Evolutionary conservation across 495 filamentous ascomycete species (phyloP).

Genomic region (Cryomyces minteri): DNA sequence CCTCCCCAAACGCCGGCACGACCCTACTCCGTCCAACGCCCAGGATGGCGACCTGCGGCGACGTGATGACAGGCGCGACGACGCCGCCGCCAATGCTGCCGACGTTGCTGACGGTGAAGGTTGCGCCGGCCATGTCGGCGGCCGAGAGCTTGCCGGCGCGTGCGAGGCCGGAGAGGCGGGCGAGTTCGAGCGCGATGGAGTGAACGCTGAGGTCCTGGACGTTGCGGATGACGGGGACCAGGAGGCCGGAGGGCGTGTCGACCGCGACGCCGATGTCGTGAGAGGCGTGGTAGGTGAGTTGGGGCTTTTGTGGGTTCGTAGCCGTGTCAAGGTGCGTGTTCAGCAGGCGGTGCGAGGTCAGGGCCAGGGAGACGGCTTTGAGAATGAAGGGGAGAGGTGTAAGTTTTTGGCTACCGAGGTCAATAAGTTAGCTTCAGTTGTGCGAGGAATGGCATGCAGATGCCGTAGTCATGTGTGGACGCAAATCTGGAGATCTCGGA

Average conservation of each 20-base stretch:
- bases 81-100: conserved; percentile 93
- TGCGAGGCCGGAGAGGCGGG: conserved; percentile 52
- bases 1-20: conserved; percentile 43
- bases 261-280: conserved; percentile 96
- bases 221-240: conserved; percentile 86
- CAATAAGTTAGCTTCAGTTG: conserved; percentile 20
- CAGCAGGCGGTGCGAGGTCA: conserved; percentile 65
- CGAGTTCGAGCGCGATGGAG: conserved; percentile 58
- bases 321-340: conserved; percentile 61
- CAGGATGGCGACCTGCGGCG: conserved; percentile 77
- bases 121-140: conserved; percentile 66
- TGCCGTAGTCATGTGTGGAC: too few relatives aligned
- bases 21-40: conserved; percentile 66
- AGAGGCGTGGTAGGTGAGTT: conserved; percentile 52
- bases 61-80: conserved; percentile 75
- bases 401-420: conserved; percentile 30
- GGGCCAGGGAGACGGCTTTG: conserved; percentile 77
- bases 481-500: too few relatives aligned
- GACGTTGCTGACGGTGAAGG: conserved; percentile 92
- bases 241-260: conserved; percentile 79
- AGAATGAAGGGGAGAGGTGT: conserved; percentile 88
- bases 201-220: conserved; percentile 55
- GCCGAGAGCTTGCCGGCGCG: conserved; percentile 52
- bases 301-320: conserved; percentile 36
- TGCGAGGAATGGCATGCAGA: conserved; percentile 1